Base-by-base conservation (phyloP, 1,139 yeast species). In the Geotrichum aggregatum region DNA sequence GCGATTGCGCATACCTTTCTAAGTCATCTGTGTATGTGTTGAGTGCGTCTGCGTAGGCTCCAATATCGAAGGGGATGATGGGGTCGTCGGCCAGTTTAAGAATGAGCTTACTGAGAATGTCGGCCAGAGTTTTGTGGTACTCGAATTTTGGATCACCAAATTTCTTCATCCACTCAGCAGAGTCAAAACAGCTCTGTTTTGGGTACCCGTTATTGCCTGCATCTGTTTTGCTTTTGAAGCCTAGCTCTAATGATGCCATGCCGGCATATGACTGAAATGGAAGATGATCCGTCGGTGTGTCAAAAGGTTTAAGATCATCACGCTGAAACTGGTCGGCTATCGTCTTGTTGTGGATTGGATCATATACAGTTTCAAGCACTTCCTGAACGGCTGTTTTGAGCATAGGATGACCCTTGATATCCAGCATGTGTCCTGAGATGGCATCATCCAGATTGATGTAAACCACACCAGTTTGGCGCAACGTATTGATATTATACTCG, bases 371-470 rank as follows among this genome's bases (percentile, higher is more conserved):
- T 19, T 40, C 44, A 1, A 46, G 33, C 8, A 46, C 49, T 30
- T 74, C 71, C 36, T 66, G 65, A 13, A 83, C 67, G 49, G 76
- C 62, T 14, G 71, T 61, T 41, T 76, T 76, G 47, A 91, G 70
- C 30, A 84, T 64, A 0, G 97, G 95, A 63, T 85, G 82, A 0
- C 91, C 77, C 39, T 77, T 74, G 3, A 86, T 74, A 39, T 76
- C 73, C 35, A 91, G 65, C 0, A 73, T 66, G 52, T 77, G 76
- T 1, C 94, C 94, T 1, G 81, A 71, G 13, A 85, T 74, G 1
- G 84, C 82, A 62, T 82, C 86, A 61, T 84, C 84, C 44, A 92
- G 73, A 64, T 92, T 96, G 55, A 92, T 76, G 61, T 87, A 87
- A 0, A 87, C 76, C 61, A 79, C 82, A 0, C 87, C 87, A 57